Base-by-base conservation (phyloP, 139 green algal genomes). In the Chlorella sp. region DNA sequence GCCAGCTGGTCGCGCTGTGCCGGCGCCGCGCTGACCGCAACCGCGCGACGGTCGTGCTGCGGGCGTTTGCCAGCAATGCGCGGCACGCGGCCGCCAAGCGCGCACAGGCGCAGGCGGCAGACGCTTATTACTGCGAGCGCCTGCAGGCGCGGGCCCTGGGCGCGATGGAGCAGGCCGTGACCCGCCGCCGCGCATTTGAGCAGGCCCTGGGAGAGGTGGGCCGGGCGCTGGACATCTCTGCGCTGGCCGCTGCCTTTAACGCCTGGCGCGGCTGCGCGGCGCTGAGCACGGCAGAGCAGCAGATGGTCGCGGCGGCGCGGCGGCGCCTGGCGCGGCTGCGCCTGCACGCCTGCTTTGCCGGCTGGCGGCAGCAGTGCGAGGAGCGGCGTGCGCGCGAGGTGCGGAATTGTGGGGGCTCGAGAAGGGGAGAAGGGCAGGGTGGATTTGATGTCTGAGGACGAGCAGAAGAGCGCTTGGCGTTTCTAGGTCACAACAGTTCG, bases 81-180 rank as follows among this genome's bases (percentile, higher is more conserved):
- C 29, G 21, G 46, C 11, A 3, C 36, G 58, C 58, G 23, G 58
- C 33, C 5, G 8, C 17, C 21, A 40, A 31, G 42, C 56, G 35
- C 0, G 42, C 59, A 58, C 71, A 59, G 33, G 41, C 41, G 5
- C 33, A 45, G 8, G 27, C 42, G 19, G 75, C 75, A 19, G 53
- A 48, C 15, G 25, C 8, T 15, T 76, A 50, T 48, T 62, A 74
- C 35, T 43, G 31, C 3, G 45, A 41, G 29, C 33, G 25, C 43
- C 74, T 79, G 74, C 74, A 79, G 53, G 67, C 67, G 9, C 61
- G 67, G 17, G 67, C 69, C 5, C 55, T 82, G 14, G 68, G 33
- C 1, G 76, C 53, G 8, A n/a, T 79, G 48, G 67, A 19, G 2
- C 38, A 64, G n/a, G 76, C 76, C 0, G 76, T 82, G 14, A 25